phyloP scores from a whole-genome alignment of 228 moss, liverwort and hornwort species.

The Sphagnum magellanicum region DNA sequence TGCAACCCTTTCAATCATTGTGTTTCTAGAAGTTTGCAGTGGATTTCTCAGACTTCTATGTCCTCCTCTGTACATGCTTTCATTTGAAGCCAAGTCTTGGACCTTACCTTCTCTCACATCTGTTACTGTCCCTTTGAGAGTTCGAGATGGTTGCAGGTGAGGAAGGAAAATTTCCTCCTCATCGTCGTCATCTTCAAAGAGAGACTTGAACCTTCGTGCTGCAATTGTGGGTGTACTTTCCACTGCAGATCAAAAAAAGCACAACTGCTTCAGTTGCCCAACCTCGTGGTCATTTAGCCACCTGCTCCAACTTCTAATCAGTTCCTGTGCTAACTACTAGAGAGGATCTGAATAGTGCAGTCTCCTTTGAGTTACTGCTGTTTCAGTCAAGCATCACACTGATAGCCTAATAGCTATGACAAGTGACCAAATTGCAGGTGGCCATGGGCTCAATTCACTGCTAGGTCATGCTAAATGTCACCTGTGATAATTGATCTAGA shows the following conservation, averaged over 20 bases:
- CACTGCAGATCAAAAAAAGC: slow-evolving; percentile 1
- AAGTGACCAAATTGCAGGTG: no score
- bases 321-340: no score
- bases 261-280: no score
- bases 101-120: background rate
- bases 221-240: background rate
- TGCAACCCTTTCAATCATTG: background rate
- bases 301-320: no score
- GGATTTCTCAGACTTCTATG: background rate
- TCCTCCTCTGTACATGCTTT: background rate
- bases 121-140: background rate
- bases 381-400: no score
- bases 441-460: no score
- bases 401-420: no score
- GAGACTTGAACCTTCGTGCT: slow-evolving; percentile 23
- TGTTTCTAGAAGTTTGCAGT: background rate
- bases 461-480: no score
- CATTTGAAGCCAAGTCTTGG: background rate
- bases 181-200: slow-evolving; percentile 51
- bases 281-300: no score
- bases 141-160: background rate
- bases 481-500: no score
- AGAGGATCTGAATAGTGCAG: no score
- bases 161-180: slow-evolving; percentile 20
- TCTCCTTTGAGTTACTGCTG: no score